Evolutionary conservation across 495 filamentous ascomycete species (phyloP).

Genomic region (Margaritispora aquatica): DNA sequence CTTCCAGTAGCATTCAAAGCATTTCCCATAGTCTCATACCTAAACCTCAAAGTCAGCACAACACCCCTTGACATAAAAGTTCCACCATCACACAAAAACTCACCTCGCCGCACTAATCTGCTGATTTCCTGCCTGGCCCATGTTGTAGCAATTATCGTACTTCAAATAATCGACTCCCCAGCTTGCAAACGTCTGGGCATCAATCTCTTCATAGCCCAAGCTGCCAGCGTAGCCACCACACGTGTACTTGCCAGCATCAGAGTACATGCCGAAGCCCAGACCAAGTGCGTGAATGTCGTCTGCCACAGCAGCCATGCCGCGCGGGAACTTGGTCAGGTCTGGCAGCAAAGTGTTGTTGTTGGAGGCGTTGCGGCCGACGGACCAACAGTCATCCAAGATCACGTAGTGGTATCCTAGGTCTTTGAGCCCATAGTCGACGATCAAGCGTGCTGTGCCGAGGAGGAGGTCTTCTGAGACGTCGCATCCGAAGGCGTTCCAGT

Average conservation of each 20-base stretch:
- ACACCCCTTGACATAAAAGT: too few species aligned
- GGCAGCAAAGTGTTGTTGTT: constrained; percentile 47
- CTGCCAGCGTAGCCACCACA: constrained; percentile 59
- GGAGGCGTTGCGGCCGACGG: constrained; percentile 36
- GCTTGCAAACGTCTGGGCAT: constrained; percentile 54
- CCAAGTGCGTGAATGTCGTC: constrained; percentile 52
- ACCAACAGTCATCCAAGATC: constrained; percentile 63
- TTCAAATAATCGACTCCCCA: constrained; percentile 71
- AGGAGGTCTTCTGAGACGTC: constrained; percentile 43
- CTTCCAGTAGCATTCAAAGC: constrained; percentile 48
- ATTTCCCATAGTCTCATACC: constrained; percentile 54
- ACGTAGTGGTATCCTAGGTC: constrained; percentile 65
- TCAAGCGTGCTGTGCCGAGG: constrained; percentile 37
- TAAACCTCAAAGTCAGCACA: constrained; percentile 21
- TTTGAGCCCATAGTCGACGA: constrained; percentile 47
- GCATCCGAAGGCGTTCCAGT: constrained; percentile 53
- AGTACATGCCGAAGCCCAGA: constrained; percentile 62
- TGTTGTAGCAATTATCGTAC: constrained; percentile 65
- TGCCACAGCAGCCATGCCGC: constrained; percentile 53
- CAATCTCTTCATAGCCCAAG: constrained; percentile 53
- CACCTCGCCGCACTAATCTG: constrained; percentile 32
- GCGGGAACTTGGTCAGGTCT: constrained; percentile 52
- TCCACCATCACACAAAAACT: constrained; percentile 29
- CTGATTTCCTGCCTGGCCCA: constrained; percentile 42
- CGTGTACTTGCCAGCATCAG: constrained; percentile 53